These are phyloP conservation scores for Sporothrix schenckii DNA, from an alignment of 2,329 filamentous ascomycete species.

Conservation along the genomic window DNA sequence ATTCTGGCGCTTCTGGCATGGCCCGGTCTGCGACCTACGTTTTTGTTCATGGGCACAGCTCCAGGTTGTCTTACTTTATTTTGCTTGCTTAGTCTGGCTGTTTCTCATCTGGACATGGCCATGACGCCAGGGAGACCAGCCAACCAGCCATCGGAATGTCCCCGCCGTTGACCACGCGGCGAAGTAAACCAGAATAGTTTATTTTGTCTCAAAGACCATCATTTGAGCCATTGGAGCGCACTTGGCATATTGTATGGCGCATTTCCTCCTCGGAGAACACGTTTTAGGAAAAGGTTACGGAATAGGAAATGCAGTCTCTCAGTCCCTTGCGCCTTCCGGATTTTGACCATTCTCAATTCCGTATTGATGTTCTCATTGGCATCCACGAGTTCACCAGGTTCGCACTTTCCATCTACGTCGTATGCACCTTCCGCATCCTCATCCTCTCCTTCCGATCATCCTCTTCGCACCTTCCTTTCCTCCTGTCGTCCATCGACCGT, in stretches of 20 bases:
- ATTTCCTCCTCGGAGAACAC: neutral
- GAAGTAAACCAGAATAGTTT: neutral
- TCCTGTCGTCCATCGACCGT: too few relatives aligned
- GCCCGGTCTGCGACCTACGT: neutral
- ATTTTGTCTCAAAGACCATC: neutral
- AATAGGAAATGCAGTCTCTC: neutral
- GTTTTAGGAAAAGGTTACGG: neutral
- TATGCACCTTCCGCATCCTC: neutral
- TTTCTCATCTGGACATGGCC: neutral
- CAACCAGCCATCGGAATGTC: neutral
- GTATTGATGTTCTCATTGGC: too few relatives aligned
- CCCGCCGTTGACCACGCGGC: conserved; percentile 1
- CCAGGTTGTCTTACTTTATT: neutral
- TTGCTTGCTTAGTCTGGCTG: too few relatives aligned
- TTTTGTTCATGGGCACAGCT: neutral
- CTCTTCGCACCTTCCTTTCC: neutral
- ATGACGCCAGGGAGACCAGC: conserved; percentile 4
- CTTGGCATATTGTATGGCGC: neutral
- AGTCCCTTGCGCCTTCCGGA: neutral
- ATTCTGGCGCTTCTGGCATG: conserved; percentile 9
- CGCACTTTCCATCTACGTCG: too few relatives aligned
- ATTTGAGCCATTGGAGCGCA: neutral
- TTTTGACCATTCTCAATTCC: neutral
- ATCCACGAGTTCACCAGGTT: too few relatives aligned
- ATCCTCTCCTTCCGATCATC: neutral